Evolutionary conservation across 768 basidiomycete species (phyloP).

Genomic region (Xerocomus spinulosus): DNA sequence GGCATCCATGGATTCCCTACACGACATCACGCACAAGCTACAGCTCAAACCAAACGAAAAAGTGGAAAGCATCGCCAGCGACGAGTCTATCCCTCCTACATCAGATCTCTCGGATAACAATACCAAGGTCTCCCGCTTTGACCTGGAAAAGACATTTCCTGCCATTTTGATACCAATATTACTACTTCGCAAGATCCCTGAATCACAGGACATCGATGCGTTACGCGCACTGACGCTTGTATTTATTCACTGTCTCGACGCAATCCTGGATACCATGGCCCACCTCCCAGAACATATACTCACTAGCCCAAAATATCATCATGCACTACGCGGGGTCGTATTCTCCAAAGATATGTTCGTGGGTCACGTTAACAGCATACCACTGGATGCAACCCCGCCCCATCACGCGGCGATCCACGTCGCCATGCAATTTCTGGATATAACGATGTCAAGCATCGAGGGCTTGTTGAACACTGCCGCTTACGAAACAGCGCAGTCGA

Average conservation of each 20-base stretch:
- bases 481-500: constrained; percentile 24
- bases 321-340: constrained; percentile 17
- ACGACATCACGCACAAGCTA: neutral
- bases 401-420: constrained; percentile 11
- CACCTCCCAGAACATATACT: constrained; percentile 21
- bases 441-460: constrained; percentile 31
- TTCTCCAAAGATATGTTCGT: constrained; percentile 23
- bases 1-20: constrained; percentile 7
- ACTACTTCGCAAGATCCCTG: constrained; percentile 24
- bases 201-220: constrained; percentile 24
- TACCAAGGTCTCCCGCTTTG: constrained; percentile 16
- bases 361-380: constrained; percentile 15
- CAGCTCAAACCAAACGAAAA: constrained; percentile 4
- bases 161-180: constrained; percentile 31
- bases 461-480: constrained; percentile 29
- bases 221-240: constrained; percentile 26
- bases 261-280: constrained; percentile 26
- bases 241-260: constrained; percentile 22
- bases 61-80: constrained; percentile 23
- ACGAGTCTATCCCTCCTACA: constrained; percentile 24
- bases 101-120: constrained; percentile 10
- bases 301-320: constrained; percentile 18
- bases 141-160: constrained; percentile 34
- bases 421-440: constrained; percentile 28
- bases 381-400: neutral